A percentile compares a stretch with the other conserved stretches of the same genome.
phyloP scores from a whole-genome alignment of 73 alveolate genomes.

The Tetrahymena borealis region DNA sequence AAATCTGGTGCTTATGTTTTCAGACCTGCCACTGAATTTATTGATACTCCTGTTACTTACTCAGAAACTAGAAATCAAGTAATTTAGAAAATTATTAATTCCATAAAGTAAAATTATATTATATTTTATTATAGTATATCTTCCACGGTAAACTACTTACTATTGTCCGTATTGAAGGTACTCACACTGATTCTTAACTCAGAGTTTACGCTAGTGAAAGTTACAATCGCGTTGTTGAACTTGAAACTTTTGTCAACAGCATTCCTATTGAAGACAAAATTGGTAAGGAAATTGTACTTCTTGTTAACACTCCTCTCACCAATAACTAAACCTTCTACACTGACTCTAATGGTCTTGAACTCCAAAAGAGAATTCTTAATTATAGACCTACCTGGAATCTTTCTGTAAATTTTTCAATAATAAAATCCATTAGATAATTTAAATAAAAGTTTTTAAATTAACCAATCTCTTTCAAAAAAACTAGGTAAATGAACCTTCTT shows the following conservation, averaged over 20 bases:
- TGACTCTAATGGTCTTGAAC: constrained; percentile 71
- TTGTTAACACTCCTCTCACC: constrained; percentile 17
- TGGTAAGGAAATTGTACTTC: constrained; percentile 56
- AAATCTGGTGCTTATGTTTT: constrained; percentile 72
- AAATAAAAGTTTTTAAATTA: too few species aligned
- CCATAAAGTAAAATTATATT: too few species aligned
- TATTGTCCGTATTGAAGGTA: background rate
- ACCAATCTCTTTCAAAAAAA: background rate
- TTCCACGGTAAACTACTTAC: background rate
- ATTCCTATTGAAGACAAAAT: constrained; percentile 16
- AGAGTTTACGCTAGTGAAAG: background rate
- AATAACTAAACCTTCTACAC: constrained; percentile 61
- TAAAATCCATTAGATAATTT: background rate
- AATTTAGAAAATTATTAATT: too few species aligned
- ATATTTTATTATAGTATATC: background rate
- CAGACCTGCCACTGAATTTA: constrained; percentile 47
- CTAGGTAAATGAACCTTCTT: constrained; percentile 49
- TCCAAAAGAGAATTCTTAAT: constrained; percentile 65
- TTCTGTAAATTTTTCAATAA: background rate
- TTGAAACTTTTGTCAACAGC: constrained; percentile 43
- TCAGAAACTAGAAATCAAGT: background rate
- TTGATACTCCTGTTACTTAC: background rate
- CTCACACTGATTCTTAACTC: background rate
- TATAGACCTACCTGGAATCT: constrained; percentile 69
- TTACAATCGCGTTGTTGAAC: constrained; percentile 29